Percentiles rank a stretch among this genome's conserved stretches.
phyloP scores from a whole-genome alignment of 1,139 yeast genomes.

The Geotrichum klebahnii region DNA sequence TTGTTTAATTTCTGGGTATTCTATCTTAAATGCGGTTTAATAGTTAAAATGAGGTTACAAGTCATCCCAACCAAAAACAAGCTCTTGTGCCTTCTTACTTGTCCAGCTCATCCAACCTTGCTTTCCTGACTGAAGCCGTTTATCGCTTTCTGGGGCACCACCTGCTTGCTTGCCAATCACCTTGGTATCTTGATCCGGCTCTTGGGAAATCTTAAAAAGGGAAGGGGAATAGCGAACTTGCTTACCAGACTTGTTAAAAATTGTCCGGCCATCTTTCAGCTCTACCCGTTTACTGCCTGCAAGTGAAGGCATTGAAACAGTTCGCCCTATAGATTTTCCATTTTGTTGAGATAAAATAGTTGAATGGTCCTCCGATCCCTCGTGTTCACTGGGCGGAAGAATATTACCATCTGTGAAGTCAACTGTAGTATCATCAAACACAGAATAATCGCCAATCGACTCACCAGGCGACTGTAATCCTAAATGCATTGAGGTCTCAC shows the following conservation, averaged over 20 bases:
- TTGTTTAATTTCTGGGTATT: no score
- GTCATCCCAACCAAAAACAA: slow-evolving; percentile 56
- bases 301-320: slow-evolving; percentile 34
- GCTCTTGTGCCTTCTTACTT: slow-evolving; percentile 38
- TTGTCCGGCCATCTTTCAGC: slow-evolving; percentile 32
- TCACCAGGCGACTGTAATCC: slow-evolving; percentile 10
- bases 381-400: slow-evolving; percentile 1
- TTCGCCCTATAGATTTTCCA: slow-evolving; percentile 24
- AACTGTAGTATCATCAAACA: slow-evolving; percentile 2
- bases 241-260: slow-evolving; percentile 28
- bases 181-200: slow-evolving; percentile 10
- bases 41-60: slow-evolving; percentile 34
- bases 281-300: slow-evolving; percentile 28
- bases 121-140: slow-evolving; percentile 19
- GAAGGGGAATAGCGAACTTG: slow-evolving; percentile 22
- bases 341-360: neutral
- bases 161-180: neutral
- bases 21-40: no score
- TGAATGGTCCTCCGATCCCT: neutral
- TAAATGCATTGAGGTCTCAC: slow-evolving; percentile 24
- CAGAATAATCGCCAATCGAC: slow-evolving; percentile 5
- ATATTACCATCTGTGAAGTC: slow-evolving; percentile 10
- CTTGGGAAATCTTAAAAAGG: slow-evolving; percentile 18
- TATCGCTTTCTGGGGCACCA: slow-evolving; percentile 12
- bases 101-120: slow-evolving; percentile 40